Evolutionary conservation across 495 filamentous ascomycete genomes (phyloP), one percentile per base, ranked within the genome.

Genomic region (Geoglossum glabrum): DNA sequence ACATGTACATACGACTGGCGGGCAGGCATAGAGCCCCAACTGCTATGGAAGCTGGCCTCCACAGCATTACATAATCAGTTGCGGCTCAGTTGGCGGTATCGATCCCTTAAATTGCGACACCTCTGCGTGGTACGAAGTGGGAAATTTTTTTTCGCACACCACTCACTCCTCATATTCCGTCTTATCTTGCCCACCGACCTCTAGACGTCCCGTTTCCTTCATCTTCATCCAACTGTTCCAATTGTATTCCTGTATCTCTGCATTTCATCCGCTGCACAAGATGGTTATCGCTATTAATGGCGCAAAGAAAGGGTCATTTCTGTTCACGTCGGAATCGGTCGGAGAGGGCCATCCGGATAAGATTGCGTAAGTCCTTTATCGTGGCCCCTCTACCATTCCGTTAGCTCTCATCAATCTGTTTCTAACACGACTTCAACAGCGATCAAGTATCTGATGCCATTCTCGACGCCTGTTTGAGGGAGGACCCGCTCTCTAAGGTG

Each of bases 241-340:
- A 67, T 60, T 50, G 64, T 65, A 58, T 40, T 40, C 31, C 31
- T 40, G 17, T 40, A 50, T 13, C 36, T 40, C 36, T 40, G 36
- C 10, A 28, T 52, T 52, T 5, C 17, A 15, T 15, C 49, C 13
- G 40, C 17, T n/a, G 17, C 30, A 47, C 55, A 61, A 5, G 19
- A 85, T 85, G 80, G 77, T 76, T 70, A 70, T 66, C 61, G 62
- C 73, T 55, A 65, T 76, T 64, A 81, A 79, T 72, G 70, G 71
- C 50, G 61, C 61, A 64, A 76, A 80, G 62, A 64, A 76, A 64
- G 82, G 79, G 61, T 92, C 86, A 64, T 97, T 95, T 79, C 82
- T 96, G 64, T 98, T 98, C 84, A 98, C 90, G 72, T 98, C 90
- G 72, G 92, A 98, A 74, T 95, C 89, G 43, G 92, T 98, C 66